Conservation (phyloP, 2,329 filamentous ascomycete species). For the Diaporthe batatas region DNA sequence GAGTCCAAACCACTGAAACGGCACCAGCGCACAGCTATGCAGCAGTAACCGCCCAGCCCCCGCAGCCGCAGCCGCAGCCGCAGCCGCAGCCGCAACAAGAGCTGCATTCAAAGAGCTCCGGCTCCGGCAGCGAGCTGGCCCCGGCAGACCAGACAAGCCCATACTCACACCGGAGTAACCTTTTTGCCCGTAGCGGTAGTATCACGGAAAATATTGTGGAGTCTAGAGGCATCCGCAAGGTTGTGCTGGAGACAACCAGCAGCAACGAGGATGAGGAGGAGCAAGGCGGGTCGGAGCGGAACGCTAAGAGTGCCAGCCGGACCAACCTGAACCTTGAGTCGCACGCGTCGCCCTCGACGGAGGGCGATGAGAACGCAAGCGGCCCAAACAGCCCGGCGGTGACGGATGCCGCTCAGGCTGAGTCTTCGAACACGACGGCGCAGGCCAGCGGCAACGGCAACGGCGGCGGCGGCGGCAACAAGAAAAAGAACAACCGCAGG, state of each 20-base stretch:
- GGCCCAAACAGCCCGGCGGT: conserved; percentile 34
- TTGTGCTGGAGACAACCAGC: conserved; percentile 68
- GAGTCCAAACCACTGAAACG: conserved; percentile 46
- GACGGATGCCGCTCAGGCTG: not conserved
- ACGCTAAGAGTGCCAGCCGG: conserved; percentile 35
- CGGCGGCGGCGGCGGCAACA: not conserved
- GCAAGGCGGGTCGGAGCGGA: conserved; percentile 19
- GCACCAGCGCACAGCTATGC: conserved; percentile 32
- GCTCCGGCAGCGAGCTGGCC: conserved; percentile 42
- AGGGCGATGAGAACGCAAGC: conserved; percentile 42
- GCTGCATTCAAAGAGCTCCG: conserved; percentile 34
- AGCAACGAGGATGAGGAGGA: conserved; percentile 53
- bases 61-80: conserved; percentile 20
- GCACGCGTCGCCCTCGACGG: conserved; percentile 30
- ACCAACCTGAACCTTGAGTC: conserved; percentile 20
- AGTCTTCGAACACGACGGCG: not conserved
- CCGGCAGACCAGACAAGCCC: conserved; percentile 35
- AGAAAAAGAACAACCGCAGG: conserved; percentile 55
- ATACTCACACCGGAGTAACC: conserved; percentile 36
- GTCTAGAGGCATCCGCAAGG: conserved; percentile 79
- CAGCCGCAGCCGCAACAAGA: conserved; percentile 23
- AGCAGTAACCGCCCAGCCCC: conserved; percentile 34
- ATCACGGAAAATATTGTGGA: conserved; percentile 86
- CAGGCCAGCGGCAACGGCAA: conserved; percentile 41
- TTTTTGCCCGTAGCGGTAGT: conserved; percentile 76